Evolutionary conservation across 257 asterid species (phyloP).

Genomic region (Penstemon barbatus): DNA sequence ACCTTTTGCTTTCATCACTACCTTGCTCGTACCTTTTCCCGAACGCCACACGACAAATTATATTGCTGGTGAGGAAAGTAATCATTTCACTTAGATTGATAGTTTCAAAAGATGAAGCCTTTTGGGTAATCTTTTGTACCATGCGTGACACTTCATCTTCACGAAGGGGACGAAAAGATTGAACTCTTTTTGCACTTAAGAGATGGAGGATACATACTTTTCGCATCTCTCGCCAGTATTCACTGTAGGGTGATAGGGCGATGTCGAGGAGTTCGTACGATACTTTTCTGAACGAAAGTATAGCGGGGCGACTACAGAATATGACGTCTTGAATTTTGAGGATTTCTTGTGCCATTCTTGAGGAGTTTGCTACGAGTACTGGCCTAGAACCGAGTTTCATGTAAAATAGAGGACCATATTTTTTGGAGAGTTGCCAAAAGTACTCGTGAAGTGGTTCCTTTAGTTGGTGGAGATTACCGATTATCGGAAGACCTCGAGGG

Average conservation of each 20-base stretch:
- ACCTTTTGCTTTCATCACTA: conserved; percentile 12
- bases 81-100: conserved; percentile 14
- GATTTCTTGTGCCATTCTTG: conserved; percentile 9
- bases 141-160: neutral
- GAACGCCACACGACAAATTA: conserved; percentile 27
- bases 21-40: conserved; percentile 32
- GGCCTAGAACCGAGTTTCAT: conserved; percentile 30
- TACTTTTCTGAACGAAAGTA: conserved; percentile 1
- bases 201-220: conserved; percentile 23
- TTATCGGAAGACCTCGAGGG: conserved; percentile 25
- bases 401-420: conserved; percentile 34
- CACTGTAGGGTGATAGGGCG: conserved; percentile 29
- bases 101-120: neutral
- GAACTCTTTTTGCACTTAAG: conserved; percentile 25
- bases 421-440: conserved; percentile 29
- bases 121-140: conserved; percentile 5
- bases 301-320: conserved; percentile 30
- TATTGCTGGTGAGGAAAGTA: conserved; percentile 16
- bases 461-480: conserved; percentile 34
- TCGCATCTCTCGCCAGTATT: conserved; percentile 30
- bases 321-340: conserved; percentile 24
- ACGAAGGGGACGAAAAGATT: conserved; percentile 5
- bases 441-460: conserved; percentile 10
- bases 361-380: conserved; percentile 26
- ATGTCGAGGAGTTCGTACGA: conserved; percentile 26